Conservation (phyloP, 2,329 filamentous ascomycete species). For the Cephalotrichum gorgonifer region DNA sequence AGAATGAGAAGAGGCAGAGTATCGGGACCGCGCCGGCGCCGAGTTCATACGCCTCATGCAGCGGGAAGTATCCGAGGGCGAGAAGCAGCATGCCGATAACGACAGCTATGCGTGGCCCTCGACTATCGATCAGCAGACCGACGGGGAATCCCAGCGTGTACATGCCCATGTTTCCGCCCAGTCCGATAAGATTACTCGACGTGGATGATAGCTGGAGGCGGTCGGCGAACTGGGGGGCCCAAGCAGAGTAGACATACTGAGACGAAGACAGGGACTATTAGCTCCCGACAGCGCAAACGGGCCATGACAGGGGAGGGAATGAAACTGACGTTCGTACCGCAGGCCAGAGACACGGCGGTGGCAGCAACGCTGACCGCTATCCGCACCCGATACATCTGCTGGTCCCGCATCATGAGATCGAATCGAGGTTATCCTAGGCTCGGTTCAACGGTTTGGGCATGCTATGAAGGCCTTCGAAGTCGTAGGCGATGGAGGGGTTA, state of each 20-base stretch:
- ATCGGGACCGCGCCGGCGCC: constrained; percentile 48
- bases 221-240: constrained; percentile 91
- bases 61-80: constrained; percentile 72
- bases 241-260: constrained; percentile 98
- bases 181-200: constrained; percentile 80
- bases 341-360: constrained; percentile 75
- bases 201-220: constrained; percentile 82
- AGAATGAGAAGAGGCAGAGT: constrained; percentile 74
- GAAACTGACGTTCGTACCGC: constrained; percentile 77
- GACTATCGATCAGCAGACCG: constrained; percentile 76
- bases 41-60: constrained; percentile 66
- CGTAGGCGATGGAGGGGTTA: background rate
- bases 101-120: constrained; percentile 70
- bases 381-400: constrained; percentile 50
- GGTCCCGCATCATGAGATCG: constrained; percentile 28
- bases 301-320: background rate
- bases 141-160: constrained; percentile 84
- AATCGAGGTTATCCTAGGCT: background rate
- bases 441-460: background rate
- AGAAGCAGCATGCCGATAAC: constrained; percentile 65
- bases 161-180: constrained; percentile 86
- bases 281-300: background rate
- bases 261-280: constrained; percentile 5
- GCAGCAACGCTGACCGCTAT: constrained; percentile 77
- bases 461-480: background rate